phyloP scores from a whole-genome alignment of 352 stramenopile genomes.

The Plasmopara muralis region DNA sequence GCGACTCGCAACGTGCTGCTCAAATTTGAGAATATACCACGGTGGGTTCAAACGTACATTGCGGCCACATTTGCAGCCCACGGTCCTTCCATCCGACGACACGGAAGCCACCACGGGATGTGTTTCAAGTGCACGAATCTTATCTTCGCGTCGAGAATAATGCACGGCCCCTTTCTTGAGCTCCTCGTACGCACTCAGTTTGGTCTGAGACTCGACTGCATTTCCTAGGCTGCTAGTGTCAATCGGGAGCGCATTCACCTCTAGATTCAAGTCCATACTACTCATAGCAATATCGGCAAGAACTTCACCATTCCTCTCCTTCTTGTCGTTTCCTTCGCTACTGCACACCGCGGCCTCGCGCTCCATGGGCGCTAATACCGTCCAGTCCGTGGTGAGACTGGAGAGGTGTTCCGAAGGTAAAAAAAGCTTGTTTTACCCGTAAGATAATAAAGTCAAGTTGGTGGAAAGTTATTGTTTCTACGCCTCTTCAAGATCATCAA shows the following conservation, averaged over 20 bases:
- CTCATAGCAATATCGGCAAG: constrained; percentile 56
- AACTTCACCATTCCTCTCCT: constrained; percentile 41
- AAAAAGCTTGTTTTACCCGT: background rate
- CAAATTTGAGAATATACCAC: constrained; percentile 84
- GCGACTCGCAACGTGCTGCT: constrained; percentile 77
- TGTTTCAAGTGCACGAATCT: constrained; percentile 42
- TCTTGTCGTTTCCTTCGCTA: constrained; percentile 44
- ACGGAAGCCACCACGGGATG: constrained; percentile 54
- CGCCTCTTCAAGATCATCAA: constrained; percentile 12
- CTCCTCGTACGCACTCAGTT: constrained; percentile 27
- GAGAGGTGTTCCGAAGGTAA: constrained; percentile 1
- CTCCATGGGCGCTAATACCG: constrained; percentile 20
- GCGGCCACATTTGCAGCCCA: constrained; percentile 66
- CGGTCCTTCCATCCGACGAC: constrained; percentile 39
- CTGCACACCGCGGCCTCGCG: constrained; percentile 29
- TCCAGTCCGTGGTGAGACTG: background rate
- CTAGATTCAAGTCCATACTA: constrained; percentile 51
- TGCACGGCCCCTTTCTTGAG: constrained; percentile 25
- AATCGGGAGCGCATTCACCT: constrained; percentile 52
- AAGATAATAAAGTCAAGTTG: background rate
- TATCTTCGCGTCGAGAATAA: constrained; percentile 55
- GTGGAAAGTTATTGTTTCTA: constrained; percentile 1
- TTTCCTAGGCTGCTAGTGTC: constrained; percentile 6
- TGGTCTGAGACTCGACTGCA: background rate
- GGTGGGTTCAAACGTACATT: constrained; percentile 66